phyloP scores from a whole-genome alignment of 331 rosid genomes.

The Cucumis variabilis region DNA sequence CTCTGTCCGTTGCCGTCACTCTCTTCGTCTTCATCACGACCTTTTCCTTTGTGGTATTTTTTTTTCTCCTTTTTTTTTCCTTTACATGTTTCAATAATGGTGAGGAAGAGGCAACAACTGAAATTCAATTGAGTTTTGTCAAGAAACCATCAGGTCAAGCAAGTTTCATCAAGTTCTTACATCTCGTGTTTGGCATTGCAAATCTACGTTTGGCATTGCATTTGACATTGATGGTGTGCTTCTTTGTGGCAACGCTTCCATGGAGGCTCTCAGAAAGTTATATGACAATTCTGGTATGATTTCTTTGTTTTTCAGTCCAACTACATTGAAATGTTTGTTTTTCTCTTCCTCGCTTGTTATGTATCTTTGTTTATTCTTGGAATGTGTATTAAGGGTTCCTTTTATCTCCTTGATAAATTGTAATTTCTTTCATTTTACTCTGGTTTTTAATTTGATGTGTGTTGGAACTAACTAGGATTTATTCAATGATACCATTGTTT shows the following conservation, averaged over 20 bases:
- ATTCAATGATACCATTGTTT: not conserved
- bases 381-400: slow-evolving; percentile 73
- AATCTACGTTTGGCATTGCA: slow-evolving; percentile 73
- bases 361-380: not conserved
- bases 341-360: not conserved
- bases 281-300: slow-evolving; percentile 57
- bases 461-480: not conserved
- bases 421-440: slow-evolving; percentile 36
- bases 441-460: not conserved
- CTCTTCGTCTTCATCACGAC: too few relatives aligned
- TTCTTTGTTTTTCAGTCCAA: not conserved
- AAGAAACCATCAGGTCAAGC: too few relatives aligned
- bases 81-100: too few relatives aligned
- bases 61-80: too few relatives aligned
- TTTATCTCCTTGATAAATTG: slow-evolving; percentile 88
- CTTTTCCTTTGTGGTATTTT: too few relatives aligned
- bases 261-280: slow-evolving; percentile 75
- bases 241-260: slow-evolving; percentile 71
- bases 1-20: too few relatives aligned
- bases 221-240: slow-evolving; percentile 97
- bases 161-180: too few relatives aligned
- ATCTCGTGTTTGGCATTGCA: slow-evolving; percentile 10
- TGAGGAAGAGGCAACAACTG: too few relatives aligned
- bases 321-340: too few relatives aligned
- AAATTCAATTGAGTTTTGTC: too few relatives aligned